Base-by-base conservation (phyloP, 2,329 filamentous ascomycete genomes). In the Bertia moriformis region DNA sequence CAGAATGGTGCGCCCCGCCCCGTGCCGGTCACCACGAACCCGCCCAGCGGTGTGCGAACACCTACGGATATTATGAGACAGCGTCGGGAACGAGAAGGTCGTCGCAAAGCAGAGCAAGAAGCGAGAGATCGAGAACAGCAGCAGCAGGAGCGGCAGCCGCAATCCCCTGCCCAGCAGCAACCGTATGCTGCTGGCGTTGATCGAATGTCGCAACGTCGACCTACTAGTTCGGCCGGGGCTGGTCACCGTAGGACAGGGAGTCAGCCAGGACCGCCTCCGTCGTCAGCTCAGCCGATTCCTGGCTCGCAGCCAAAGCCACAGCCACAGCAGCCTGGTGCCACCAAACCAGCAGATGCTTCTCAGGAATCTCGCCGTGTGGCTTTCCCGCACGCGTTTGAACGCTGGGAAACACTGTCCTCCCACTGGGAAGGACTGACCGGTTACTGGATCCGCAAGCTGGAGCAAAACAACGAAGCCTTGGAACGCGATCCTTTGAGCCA, bases 381-480 rank as follows among this genome's bases (percentile, higher is more conserved):
- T 0, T 96, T 98, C 47, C 91, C 91, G 1, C 91, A 96, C 59
- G 91, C 91, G 0, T 98, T 98, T 51, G 89, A 98, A 58, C 74
- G 91, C 43, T 98, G 91, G 91, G 91, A 98, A 56, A 89, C 85
- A 0, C 63, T 98, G 2, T 98, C 91, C 0, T 93, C 91, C 4
- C 89, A 96, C 50, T 98, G 91, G 91, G 91, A 98, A 57, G 91
- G 91, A 3, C 69, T 98, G 42, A 96, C 91, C 0, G 89, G 86
- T 42, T 96, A 94, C 60, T 98, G 91, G 89, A 91, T 98, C 46
- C 82, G 86, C 37, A 79, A 87, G 48, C 67, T 98, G 4, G 85
- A 98, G 59, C 78, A 91, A 54, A 94, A 94, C 53, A 82, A 83
- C 19, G 79, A 87, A 40, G 87, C 94, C 46, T 73, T 94, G 29